Evolutionary conservation across 2,329 filamentous ascomycete genomes (phyloP), one percentile per base, ranked within the genome.

Genomic region (Pseudodiploospora longispora): DNA sequence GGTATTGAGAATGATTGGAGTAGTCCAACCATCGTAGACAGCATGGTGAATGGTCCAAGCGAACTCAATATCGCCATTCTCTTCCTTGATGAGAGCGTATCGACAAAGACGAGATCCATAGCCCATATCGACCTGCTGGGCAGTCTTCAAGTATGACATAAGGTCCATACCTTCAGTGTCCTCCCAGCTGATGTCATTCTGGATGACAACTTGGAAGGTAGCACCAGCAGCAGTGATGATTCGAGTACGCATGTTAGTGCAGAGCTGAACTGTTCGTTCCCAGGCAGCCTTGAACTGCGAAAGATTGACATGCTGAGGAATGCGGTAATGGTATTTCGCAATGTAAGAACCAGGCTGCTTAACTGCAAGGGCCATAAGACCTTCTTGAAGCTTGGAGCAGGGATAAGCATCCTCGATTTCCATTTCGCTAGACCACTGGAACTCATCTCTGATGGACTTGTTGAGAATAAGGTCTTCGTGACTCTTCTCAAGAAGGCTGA

Each of bases 1-100:
- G 8, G 28, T 30, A 9, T 32, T 12, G 1, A 46, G 19, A n/a
- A 46, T 43, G 4, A 46, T 43, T n/a, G 40, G 35, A 12, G 48
- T 43, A 8, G 47, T 47, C 47, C 50, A 55, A n/a, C 52, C 54
- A 36, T 56, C 54, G 10, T 52, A 52, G 5, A 54, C 36, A 8
- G 52, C 42, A 10, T 55, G 53, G 33, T 47, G 45, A 34, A 47
- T 47, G 10, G 10, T 47, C 45, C 36, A 44, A 5, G 44, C 34
- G 27, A 47, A 47, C 6, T 47, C 30, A 2, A 32, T 10, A 40
- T 47, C 38, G 2, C 42, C 30, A 4, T 36, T 37, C 6, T 43
- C 27, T 7, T 44, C 41, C 10, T 44, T 27, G 1, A 47, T 41
- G 27, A 44, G 6, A 1, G 41, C 41, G 19, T 47, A 47, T 4